These are phyloP conservation scores for Heliocybe sulcata DNA, from an alignment of 1,284 basidiomycete species.

Conservation along the genomic window DNA sequence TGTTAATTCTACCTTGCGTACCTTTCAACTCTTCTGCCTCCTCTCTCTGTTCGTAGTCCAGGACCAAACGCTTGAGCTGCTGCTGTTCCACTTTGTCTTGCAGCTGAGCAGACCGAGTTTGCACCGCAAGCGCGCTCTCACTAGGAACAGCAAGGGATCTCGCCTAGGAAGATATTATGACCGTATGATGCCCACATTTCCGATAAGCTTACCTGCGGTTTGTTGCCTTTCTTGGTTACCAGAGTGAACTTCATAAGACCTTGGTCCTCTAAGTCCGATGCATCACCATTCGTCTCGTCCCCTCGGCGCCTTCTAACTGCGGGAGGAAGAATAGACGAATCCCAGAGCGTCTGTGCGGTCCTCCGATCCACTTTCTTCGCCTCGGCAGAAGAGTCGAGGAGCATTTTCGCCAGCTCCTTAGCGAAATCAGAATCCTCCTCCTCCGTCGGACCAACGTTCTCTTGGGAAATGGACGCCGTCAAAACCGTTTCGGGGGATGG, in stretches of 20 bases:
- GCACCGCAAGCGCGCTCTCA: slow-evolving; percentile 80
- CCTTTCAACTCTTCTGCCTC: slow-evolving; percentile 76
- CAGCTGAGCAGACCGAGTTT: slow-evolving; percentile 83
- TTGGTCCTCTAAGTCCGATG: slow-evolving; percentile 23
- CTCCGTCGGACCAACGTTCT: slow-evolving; percentile 68
- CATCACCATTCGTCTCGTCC: slow-evolving; percentile 43
- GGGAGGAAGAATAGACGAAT: slow-evolving; percentile 67
- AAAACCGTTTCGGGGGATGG: slow-evolving; percentile 74
- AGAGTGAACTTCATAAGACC: slow-evolving; percentile 90
- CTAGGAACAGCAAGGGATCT: slow-evolving; percentile 84
- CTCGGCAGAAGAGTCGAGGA: slow-evolving; percentile 80
- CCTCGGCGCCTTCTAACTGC: slow-evolving; percentile 51
- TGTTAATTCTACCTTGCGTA: slow-evolving; percentile 17
- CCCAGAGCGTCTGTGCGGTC: slow-evolving; percentile 78
- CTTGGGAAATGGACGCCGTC: slow-evolving; percentile 52
- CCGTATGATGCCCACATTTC: background rate
- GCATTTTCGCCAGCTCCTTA: slow-evolving; percentile 93
- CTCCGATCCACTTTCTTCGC: slow-evolving; percentile 81
- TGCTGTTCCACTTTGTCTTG: slow-evolving; percentile 94
- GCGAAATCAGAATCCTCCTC: slow-evolving; percentile 93
- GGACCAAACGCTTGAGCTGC: slow-evolving; percentile 88
- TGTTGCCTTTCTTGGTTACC: slow-evolving; percentile 91
- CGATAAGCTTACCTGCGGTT: slow-evolving; percentile 63
- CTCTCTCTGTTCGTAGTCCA: slow-evolving; percentile 81
- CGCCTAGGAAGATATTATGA: slow-evolving; percentile 35